A percentile compares a stretch with the other conserved stretches of the same genome.
Conservation (phyloP, 371 early-diverging fungal species). For the Syncephalis plumigaleata region DNA sequence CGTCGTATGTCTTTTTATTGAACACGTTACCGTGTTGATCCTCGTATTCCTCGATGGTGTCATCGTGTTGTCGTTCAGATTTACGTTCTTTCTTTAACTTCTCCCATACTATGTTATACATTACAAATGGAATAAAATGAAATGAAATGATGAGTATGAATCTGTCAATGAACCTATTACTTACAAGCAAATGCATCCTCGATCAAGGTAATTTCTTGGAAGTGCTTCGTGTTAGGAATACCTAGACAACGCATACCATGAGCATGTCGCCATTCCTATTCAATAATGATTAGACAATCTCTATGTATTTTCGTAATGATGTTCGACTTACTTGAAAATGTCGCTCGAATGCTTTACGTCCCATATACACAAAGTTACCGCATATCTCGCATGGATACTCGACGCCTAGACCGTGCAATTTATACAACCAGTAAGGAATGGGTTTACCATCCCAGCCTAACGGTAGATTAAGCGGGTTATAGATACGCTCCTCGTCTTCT, state of each 20-base stretch:
- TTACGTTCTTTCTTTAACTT: conserved; percentile 49
- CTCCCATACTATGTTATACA: conserved; percentile 49
- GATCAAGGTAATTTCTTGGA: conserved; percentile 86
- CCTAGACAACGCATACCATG: conserved; percentile 90
- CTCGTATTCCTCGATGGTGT: conserved; percentile 89
- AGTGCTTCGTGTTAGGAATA: conserved; percentile 84
- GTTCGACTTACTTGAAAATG: conserved; percentile 57
- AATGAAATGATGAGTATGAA: neutral
- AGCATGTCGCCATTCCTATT: conserved; percentile 81
- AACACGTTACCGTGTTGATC: conserved; percentile 95
- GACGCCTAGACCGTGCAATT: conserved; percentile 89
- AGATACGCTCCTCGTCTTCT: conserved; percentile 76
- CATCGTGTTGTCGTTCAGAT: conserved; percentile 42
- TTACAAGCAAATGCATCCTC: conserved; percentile 79
- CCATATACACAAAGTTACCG: conserved; percentile 90
- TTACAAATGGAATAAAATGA: too few relatives aligned
- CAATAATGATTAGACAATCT: neutral
- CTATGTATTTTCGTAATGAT: neutral
- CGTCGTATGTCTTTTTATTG: conserved; percentile 94
- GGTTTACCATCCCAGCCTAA: conserved; percentile 98
- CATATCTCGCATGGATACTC: conserved; percentile 96
- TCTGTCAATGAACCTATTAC: conserved; percentile 9
- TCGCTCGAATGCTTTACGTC: conserved; percentile 89
- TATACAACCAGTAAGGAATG: conserved; percentile 97
- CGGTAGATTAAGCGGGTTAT: conserved; percentile 93